Evolutionary conservation across 495 filamentous ascomycete species (phyloP).

Genomic region (Platismatia glauca): DNA sequence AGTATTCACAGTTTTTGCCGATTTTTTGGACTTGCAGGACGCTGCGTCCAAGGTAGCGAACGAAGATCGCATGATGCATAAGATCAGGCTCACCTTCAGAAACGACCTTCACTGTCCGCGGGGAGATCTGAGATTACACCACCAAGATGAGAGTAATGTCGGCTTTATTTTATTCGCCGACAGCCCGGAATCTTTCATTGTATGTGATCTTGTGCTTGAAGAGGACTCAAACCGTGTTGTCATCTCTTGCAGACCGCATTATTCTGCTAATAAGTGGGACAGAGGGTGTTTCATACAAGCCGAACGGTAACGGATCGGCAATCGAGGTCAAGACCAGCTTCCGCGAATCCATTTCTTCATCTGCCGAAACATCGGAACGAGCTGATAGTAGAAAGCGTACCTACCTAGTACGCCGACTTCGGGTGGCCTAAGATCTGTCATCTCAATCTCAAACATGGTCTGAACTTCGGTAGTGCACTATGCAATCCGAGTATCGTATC

Average conservation of each 20-base stretch:
- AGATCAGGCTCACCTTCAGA: too few relatives aligned
- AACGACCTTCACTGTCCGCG: background rate
- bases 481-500: background rate
- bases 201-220: background rate
- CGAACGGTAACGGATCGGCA: background rate
- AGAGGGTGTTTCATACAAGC: background rate
- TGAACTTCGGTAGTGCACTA: background rate
- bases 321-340: background rate
- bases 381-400: conserved; percentile 8
- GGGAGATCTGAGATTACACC: background rate
- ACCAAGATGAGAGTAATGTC: background rate
- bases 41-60: too few relatives aligned
- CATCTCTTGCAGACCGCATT: background rate
- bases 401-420: background rate
- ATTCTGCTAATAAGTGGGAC: background rate
- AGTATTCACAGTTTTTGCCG: background rate
- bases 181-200: too few relatives aligned
- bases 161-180: too few relatives aligned
- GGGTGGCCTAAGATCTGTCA: background rate
- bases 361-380: background rate
- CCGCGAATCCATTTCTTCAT: background rate
- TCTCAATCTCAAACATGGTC: background rate
- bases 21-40: background rate
- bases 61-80: too few relatives aligned
- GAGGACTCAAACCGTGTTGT: background rate